Evolutionary conservation across 352 stramenopile species (phyloP), one percentile per base, ranked within the genome.

Genomic region (Saprolegnia parasitica): DNA sequence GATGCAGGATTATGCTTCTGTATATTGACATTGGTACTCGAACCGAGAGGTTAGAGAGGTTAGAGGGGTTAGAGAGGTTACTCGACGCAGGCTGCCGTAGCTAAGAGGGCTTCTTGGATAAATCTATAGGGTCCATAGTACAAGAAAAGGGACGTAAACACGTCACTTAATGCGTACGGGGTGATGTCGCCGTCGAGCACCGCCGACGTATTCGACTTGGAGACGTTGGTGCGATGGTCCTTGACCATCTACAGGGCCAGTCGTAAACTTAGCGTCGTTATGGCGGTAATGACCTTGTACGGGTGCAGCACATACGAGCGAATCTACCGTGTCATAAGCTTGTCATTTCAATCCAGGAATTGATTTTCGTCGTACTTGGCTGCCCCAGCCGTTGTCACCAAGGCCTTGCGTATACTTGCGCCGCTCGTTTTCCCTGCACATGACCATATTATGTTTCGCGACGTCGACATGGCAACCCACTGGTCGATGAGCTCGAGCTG

Each of bases 271-370:
- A 20, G 60, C 24, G 6, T 62, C 10, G 10, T 42, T n/a, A 18
- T 0, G 32, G n/a, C 4, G 29, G 20, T 24, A 11, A 2, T 16
- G 16, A 70, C 63, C 63, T 98, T 98, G 83, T 99, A 99, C 18
- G 97, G 97, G 72, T 99, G 95, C 74, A 99, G 74, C 58, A 96
- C 83, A 76, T 99, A 99, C 77, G 97, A 98, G 10, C 97, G 91
- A 74, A 99, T 98, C 82, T 99, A 87, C 20, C 18, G 20, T 26
- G 21, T 23, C 20, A 58, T 37, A 79, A 76, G 21, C 82, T 83
- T 79, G 82, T 95, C 16, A 65, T 92, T 18, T 86, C 76, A 55
- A 29, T 55, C 40, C 81, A 76, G 21, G 93, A 77, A 65, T 81
- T 72, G 40, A 20, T 24, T 46, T 20, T 24, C 37, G 4, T 20